Evolutionary conservation across 176 grass and related monocot genomes (phyloP).

Genomic region (Phoenix roebelenii): DNA sequence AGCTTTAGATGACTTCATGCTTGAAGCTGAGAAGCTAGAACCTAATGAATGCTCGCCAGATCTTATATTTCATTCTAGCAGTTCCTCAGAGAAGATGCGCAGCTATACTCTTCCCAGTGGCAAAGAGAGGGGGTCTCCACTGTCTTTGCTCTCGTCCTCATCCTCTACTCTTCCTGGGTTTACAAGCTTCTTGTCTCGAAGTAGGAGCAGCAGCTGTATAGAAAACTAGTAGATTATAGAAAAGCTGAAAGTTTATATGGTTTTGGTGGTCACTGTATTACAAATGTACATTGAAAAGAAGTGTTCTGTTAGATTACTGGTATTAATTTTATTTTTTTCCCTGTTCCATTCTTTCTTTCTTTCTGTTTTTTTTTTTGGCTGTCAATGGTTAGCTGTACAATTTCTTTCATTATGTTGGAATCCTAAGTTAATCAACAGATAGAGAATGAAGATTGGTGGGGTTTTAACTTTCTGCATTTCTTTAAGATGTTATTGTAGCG

Average conservation of each 20-base stretch:
- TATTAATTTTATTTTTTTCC: too few relatives aligned
- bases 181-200: not conserved
- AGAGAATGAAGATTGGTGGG: too few relatives aligned
- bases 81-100: not conserved
- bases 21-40: conserved; percentile 22
- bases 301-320: too few relatives aligned
- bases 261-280: too few relatives aligned
- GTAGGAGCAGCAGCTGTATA: conserved; percentile 30
- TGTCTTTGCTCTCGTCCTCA: not conserved
- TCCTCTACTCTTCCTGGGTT: conserved; percentile 33
- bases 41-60: conserved; percentile 14
- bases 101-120: conserved; percentile 15
- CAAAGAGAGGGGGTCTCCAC: conserved; percentile 15
- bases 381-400: too few relatives aligned
- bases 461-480: too few relatives aligned
- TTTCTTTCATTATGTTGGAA: too few relatives aligned
- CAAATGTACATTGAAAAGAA: too few relatives aligned
- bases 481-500: too few relatives aligned
- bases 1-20: conserved; percentile 28
- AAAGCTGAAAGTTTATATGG: not conserved
- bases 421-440: too few relatives aligned
- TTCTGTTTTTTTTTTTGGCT: too few relatives aligned
- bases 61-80: conserved; percentile 10
- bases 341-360: too few relatives aligned
- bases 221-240: conserved; percentile 20